These are phyloP conservation scores for Hypocreales sp. DNA, from an alignment of 2,329 filamentous ascomycete genomes.

Conservation along the genomic window DNA sequence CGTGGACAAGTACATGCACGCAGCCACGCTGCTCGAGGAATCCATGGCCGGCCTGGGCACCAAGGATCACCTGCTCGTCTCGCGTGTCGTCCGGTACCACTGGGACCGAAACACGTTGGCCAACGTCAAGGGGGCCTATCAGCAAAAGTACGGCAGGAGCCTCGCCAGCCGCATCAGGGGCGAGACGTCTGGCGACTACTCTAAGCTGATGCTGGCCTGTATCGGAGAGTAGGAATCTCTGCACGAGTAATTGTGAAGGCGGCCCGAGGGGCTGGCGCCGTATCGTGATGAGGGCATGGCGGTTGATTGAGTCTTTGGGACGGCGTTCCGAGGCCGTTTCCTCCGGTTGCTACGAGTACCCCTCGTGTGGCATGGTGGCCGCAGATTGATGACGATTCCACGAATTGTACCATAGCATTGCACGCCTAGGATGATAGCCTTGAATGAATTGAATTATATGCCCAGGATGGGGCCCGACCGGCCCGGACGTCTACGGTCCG, in stretches of 20 bases:
- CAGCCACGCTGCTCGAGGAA: slow-evolving; percentile 69
- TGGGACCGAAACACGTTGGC: slow-evolving; percentile 66
- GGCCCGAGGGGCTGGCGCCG: too few species aligned
- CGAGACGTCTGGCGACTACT: slow-evolving; percentile 78
- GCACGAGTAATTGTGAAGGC: too few species aligned
- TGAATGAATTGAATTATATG: too few species aligned
- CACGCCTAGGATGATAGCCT: too few species aligned
- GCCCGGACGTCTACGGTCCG: too few species aligned
- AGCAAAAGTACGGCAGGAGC: slow-evolving; percentile 51
- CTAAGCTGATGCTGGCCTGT: slow-evolving; percentile 59
- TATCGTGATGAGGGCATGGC: too few species aligned
- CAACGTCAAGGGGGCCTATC: slow-evolving; percentile 66
- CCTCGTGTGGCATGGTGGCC: too few species aligned
- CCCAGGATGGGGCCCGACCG: too few species aligned
- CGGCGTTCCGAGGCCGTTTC: too few species aligned
- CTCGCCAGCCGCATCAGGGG: slow-evolving; percentile 56
- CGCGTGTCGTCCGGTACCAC: slow-evolving; percentile 64
- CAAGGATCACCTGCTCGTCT: slow-evolving; percentile 65
- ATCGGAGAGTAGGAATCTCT: slow-evolving; percentile 24
- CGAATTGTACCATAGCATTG: too few species aligned
- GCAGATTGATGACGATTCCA: too few species aligned
- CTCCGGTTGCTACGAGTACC: too few species aligned
- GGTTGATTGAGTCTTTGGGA: background rate
- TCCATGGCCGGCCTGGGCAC: slow-evolving; percentile 80
- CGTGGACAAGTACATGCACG: slow-evolving; percentile 67